phyloP scores from a whole-genome alignment of 2,329 filamentous ascomycete genomes.

The Albifimbria verrucaria region DNA sequence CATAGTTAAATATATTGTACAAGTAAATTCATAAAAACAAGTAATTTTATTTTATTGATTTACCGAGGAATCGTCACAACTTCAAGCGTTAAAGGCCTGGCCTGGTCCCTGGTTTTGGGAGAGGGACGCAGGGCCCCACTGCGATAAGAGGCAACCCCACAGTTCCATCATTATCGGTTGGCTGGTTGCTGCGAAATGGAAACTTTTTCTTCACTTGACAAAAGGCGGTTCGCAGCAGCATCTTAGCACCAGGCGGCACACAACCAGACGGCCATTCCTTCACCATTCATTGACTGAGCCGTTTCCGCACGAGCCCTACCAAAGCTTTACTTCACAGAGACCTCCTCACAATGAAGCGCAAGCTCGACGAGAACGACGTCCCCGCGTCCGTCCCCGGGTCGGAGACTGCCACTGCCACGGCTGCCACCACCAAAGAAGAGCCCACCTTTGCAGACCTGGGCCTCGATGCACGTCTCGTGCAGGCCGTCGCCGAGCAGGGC shows the following conservation, averaged over 20 bases:
- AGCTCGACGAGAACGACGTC: slow-evolving; percentile 55
- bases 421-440: slow-evolving; percentile 25
- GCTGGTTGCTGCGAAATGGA: background rate
- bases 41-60: too few species aligned
- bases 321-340: too few species aligned
- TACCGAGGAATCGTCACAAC: too few species aligned
- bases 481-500: slow-evolving; percentile 79
- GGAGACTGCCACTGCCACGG: slow-evolving; percentile 22
- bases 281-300: too few species aligned
- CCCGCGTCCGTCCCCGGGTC: slow-evolving; percentile 29
- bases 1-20: too few species aligned
- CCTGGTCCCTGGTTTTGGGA: too few species aligned
- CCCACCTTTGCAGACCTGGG: slow-evolving; percentile 71
- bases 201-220: background rate
- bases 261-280: background rate
- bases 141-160: background rate
- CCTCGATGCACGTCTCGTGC: slow-evolving; percentile 80
- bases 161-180: background rate
- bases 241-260: background rate
- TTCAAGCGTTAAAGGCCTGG: too few species aligned
- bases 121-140: too few species aligned
- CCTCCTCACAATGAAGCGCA: slow-evolving; percentile 54
- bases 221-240: background rate
- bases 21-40: too few species aligned
- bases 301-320: too few species aligned